Base-by-base conservation (phyloP, 2,329 filamentous ascomycete species). In the Xylariales sp. region DNA sequence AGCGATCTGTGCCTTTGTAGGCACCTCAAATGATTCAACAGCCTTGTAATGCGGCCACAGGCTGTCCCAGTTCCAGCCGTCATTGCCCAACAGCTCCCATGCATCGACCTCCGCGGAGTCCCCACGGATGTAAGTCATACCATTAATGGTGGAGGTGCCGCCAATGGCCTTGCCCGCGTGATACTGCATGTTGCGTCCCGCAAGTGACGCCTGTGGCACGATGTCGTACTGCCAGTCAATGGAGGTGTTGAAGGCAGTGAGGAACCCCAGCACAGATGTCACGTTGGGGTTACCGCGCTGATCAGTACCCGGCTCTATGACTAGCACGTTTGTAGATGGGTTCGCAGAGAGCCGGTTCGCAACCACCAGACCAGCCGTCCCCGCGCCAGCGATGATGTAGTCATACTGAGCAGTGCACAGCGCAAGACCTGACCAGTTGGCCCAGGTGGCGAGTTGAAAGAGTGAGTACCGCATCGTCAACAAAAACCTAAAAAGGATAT, bases 1-100 rank as follows among this genome's bases (percentile, higher is more conserved):
- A n/a, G n/a, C n/a, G 1, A 43, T 40, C 43, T 70, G 65, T 23
- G 53, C 57, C 1, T 43, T 32, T 3, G 49, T 54, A 1, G 67
- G 66, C 0, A 48, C 30, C 1, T 55, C 53, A 27, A 65, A 62
- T 3, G 43, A 46, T 44, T 68, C 63, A 10, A 65, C 59, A 48
- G 66, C 65, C 21, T 63, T 67, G 47, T 69, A 67, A 43, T 75
- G 74, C 0, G 62, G 65, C 6, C 65, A 57, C 17, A 78, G 51
- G 5, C 54, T 48, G 1, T 66, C 51, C 62, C 66, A 72, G 29
- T 65, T 63, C 68, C 67, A 70, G 10, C 65, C 66, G 2, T 52
- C 37, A 38, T 68, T 70, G 2, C 66, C 67, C 2, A 70, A 51
- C 1, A 47, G 42, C 40, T 66, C 65, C 66, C 66, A 71, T 5